phyloP scores from a whole-genome alignment of 345 rosid genomes.

The Rhodamnia argentea region DNA sequence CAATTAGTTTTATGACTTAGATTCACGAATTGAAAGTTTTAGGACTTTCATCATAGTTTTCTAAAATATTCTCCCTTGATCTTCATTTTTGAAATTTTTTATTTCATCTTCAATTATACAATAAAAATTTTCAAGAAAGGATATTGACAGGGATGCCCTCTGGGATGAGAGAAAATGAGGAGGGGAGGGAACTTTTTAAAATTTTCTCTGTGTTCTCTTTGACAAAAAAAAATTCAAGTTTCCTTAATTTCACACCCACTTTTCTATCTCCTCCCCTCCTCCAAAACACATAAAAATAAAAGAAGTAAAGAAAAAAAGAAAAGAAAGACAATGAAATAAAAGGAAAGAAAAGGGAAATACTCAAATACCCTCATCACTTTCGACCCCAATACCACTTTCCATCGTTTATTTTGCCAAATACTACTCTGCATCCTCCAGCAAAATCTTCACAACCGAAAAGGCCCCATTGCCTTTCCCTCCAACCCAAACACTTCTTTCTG shows the following conservation, averaged over 20 bases:
- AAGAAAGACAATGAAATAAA: too few species aligned
- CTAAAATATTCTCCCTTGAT: neutral
- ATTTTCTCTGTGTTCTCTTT: neutral
- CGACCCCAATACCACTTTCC: neutral
- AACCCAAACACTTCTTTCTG: neutral
- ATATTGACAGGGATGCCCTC: neutral
- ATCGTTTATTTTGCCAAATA: neutral
- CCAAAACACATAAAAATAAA: neutral
- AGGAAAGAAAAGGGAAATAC: neutral
- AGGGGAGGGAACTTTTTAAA: neutral
- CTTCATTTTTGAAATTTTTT: neutral
- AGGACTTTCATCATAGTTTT: neutral
- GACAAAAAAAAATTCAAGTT: neutral
- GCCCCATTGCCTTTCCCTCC: neutral
- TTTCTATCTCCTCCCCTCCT: neutral
- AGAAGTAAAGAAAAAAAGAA: neutral
- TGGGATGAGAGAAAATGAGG: neutral
- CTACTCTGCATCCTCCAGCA: too few species aligned
- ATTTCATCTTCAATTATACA: neutral
- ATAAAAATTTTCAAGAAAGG: neutral
- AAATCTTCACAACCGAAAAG: too few species aligned
- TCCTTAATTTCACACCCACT: neutral
- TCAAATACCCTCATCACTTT: neutral
- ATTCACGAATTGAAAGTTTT: neutral
- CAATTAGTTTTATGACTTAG: neutral